These are phyloP conservation scores for Colletotrichum plurivorum DNA, from an alignment of 2,329 filamentous ascomycete genomes.

Conservation along the genomic window DNA sequence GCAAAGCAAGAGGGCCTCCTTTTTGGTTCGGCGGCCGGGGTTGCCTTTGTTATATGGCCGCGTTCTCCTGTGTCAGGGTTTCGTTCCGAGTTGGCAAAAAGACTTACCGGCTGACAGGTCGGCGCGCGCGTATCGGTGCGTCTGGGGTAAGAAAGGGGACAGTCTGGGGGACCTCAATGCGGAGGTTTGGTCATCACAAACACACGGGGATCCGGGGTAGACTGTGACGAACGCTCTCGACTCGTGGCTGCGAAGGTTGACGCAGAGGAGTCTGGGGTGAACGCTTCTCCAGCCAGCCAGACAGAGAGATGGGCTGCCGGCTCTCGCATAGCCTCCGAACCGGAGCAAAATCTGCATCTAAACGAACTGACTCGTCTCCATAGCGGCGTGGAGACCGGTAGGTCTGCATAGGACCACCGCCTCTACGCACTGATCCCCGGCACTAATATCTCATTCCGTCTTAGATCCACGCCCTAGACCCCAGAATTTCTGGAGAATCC, in stretches of 20 bases:
- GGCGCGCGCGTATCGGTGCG: constrained; percentile 21
- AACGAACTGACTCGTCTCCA: constrained; percentile 35
- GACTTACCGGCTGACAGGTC: constrained; percentile 18
- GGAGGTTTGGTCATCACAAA: constrained; percentile 30
- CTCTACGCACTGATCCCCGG: constrained; percentile 37
- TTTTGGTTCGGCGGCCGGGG: constrained; percentile 10
- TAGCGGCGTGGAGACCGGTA: constrained; percentile 29
- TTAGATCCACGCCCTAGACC: constrained; percentile 30
- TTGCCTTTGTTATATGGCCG: constrained; percentile 37
- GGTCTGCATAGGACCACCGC: background rate
- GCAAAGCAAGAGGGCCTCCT: background rate
- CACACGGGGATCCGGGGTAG: constrained; percentile 31
- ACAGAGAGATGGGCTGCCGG: background rate
- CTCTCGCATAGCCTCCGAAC: constrained; percentile 30
- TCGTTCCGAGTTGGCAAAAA: background rate
- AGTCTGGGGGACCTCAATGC: constrained; percentile 35
- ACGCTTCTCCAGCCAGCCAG: constrained; percentile 32
- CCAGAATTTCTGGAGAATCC: constrained; percentile 38
- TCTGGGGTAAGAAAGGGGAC: constrained; percentile 32
- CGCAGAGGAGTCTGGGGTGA: constrained; percentile 34
- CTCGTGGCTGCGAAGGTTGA: background rate
- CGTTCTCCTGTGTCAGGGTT: background rate
- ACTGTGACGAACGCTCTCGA: constrained; percentile 12
- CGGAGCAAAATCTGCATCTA: constrained; percentile 38
- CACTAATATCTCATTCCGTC: constrained; percentile 21